These are phyloP conservation scores for Ogataea pilisensis DNA, from an alignment of 805 yeast species.

Conservation along the genomic window DNA sequence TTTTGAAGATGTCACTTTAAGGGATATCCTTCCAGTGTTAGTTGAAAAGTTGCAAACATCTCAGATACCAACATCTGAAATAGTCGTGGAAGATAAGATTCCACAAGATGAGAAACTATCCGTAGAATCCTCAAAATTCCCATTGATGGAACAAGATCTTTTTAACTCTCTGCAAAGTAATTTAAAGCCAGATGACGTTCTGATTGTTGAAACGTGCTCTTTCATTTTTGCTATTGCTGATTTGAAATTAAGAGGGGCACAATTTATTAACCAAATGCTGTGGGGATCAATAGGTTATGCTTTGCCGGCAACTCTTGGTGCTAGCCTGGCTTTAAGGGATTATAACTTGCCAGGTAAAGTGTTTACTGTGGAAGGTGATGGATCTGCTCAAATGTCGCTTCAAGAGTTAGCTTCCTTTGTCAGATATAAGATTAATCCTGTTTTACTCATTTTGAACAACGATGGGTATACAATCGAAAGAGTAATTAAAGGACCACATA, in stretches of 20 bases:
- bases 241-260: slow-evolving; percentile 33
- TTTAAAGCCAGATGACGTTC: slow-evolving; percentile 36
- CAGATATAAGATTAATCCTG: slow-evolving; percentile 38
- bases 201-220: slow-evolving; percentile 45
- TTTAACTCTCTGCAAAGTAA: slow-evolving; percentile 32
- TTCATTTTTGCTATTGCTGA: slow-evolving; percentile 42
- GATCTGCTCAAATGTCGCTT: slow-evolving; percentile 51
- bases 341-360: slow-evolving; percentile 35
- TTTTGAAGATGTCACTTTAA: slow-evolving; percentile 30
- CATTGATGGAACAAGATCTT: slow-evolving; percentile 33
- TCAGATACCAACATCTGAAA: slow-evolving; percentile 9
- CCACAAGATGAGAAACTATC: background rate
- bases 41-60: slow-evolving; percentile 33
- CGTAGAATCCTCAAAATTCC: background rate
- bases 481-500: slow-evolving; percentile 44
- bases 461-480: slow-evolving; percentile 52
- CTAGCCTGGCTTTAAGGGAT: slow-evolving; percentile 40
- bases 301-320: slow-evolving; percentile 48
- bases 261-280: slow-evolving; percentile 35
- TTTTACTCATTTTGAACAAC: slow-evolving; percentile 43
- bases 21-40: slow-evolving; percentile 32
- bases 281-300: slow-evolving; percentile 53
- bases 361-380: slow-evolving; percentile 48
- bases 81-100: background rate
- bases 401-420: slow-evolving; percentile 45